Percentiles rank a stretch among this genome's conserved stretches.
phyloP scores from a whole-genome alignment of 495 filamentous ascomycete species.

The Evernia prunastri region DNA sequence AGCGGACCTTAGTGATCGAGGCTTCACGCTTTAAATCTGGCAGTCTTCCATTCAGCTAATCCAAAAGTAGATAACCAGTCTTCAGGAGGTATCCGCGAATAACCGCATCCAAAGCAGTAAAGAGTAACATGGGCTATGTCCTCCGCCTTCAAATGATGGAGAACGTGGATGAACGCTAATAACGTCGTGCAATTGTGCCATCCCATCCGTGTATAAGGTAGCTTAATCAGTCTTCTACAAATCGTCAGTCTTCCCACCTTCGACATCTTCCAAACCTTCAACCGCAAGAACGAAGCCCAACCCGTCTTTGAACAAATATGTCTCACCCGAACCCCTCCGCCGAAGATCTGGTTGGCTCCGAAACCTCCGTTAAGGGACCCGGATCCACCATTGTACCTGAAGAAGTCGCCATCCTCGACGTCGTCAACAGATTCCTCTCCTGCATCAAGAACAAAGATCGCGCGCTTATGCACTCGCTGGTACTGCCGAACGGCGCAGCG shows the following conservation, averaged over 20 bases:
- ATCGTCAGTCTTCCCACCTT: background rate
- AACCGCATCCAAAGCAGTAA: background rate
- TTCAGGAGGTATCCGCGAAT: background rate
- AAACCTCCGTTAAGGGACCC: background rate
- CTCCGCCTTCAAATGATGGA: background rate
- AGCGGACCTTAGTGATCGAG: background rate
- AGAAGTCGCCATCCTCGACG: slow-evolving; percentile 6
- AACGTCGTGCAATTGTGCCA: background rate
- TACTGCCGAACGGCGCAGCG: background rate
- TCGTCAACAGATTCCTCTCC: slow-evolving; percentile 8
- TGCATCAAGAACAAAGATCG: slow-evolving; percentile 11
- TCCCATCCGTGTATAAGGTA: background rate
- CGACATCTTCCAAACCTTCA: background rate
- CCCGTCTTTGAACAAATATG: background rate
- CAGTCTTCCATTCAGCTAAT: background rate
- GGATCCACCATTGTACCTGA: background rate
- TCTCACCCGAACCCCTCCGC: background rate
- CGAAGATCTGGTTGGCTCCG: background rate
- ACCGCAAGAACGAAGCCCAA: background rate
- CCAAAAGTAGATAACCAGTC: background rate
- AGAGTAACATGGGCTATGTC: background rate
- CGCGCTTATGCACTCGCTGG: background rate
- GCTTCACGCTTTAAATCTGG: background rate
- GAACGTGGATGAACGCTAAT: background rate
- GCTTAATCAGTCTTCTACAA: background rate